Evolutionary conservation across 1,139 yeast genomes (phyloP), one percentile per base, ranked within the genome.

Genomic region (Candida frijolesensis): DNA sequence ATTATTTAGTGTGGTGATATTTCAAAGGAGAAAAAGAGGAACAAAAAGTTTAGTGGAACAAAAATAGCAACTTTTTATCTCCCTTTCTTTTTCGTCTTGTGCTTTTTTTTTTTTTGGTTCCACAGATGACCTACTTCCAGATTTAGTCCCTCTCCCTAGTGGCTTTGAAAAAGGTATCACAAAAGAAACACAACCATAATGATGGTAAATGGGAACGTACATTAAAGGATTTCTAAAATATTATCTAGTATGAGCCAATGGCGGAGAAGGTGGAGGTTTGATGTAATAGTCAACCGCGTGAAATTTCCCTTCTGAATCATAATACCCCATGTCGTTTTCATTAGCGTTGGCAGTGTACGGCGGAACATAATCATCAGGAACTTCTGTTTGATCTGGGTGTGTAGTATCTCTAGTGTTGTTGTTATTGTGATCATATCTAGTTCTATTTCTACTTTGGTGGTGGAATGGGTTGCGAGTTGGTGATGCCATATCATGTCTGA

Each of bases 241-340:
- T 22, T 19, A 38, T 38, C 42, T 38, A 38, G 30, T 38, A 25
- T 38, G 22, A 1, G 30, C 42, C 7, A 19, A 8, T 19, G 42
- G 32, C 22, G 42, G 42, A 15, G 22, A 60, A 6, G 52, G 45
- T 11, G 57, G 51, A 1, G 60, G 49, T 47, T 66, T 65, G 2
- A 68, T 66, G 29, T 25, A 25, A 51, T 64, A 65, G 2, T 71
- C 70, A 46, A 68, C 76, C 6, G 74, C 70, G 56, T 66, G 78
- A 54, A 79, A 82, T 18, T 66, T 78, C 2, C 97, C 97, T 45
- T 77, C 70, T 35, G 72, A 72, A 66, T 89, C 96, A 61, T 89
- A 90, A 64, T 81, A 88, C 0, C 97, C 97, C 65, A 87, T 82
- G 62, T 90, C 96, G 47, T 80, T 76, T 33, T 84, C 89, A 55